Evolutionary conservation across 352 stramenopile species (phyloP).

Genomic region (Pythium angustatum): DNA sequence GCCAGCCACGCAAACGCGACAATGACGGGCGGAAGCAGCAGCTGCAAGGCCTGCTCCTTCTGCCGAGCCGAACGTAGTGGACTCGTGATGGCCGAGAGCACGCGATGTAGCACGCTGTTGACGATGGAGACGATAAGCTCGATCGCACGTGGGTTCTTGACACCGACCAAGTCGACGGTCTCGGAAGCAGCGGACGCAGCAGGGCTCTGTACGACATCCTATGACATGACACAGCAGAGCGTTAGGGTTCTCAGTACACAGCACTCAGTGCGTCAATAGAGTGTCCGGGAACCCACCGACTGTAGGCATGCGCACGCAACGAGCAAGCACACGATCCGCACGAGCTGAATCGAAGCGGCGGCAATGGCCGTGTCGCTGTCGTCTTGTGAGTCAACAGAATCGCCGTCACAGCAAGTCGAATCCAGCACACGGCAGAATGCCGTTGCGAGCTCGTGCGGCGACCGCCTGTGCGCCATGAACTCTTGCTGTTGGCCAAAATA

Average conservation of each 20-base stretch:
- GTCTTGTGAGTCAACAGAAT: background rate
- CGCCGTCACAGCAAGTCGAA: constrained; percentile 2
- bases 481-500: constrained; percentile 26
- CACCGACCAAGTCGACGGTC: background rate
- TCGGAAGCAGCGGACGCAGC: background rate
- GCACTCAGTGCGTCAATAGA: background rate
- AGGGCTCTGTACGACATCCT: constrained; percentile 19
- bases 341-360: constrained; percentile 6
- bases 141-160: constrained; percentile 19
- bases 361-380: constrained; percentile 1
- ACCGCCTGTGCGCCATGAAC: constrained; percentile 22
- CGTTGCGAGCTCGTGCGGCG: constrained; percentile 6
- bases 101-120: constrained; percentile 23
- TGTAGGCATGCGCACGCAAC: constrained; percentile 23
- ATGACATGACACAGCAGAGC: background rate
- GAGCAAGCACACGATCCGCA: constrained; percentile 26
- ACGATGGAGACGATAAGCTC: constrained; percentile 18
- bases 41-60: constrained; percentile 20
- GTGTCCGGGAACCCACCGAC: constrained; percentile 18
- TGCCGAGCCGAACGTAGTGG: constrained; percentile 8
- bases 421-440: constrained; percentile 20
- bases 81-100: constrained; percentile 22
- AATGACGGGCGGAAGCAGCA: constrained; percentile 26
- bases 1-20: constrained; percentile 22
- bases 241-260: background rate